Conservation (phyloP, 768 basidiomycete species). For the Tricholoma flavovirens region DNA sequence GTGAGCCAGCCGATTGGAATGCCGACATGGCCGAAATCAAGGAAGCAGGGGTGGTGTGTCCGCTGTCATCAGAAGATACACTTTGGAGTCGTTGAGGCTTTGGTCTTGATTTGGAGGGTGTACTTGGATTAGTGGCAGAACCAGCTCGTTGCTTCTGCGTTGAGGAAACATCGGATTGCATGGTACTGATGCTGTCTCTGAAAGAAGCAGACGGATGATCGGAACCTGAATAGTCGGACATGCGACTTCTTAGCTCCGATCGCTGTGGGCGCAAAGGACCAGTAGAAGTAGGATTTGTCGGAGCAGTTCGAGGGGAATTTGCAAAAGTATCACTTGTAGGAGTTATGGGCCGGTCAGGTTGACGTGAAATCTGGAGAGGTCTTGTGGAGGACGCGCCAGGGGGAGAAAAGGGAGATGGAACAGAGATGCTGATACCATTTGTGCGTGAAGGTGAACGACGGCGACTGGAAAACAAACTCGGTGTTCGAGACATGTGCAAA, state of each 20-base stretch:
- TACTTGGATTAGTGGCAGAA: slow-evolving; percentile 9
- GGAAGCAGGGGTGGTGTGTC: slow-evolving; percentile 38
- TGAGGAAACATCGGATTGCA: slow-evolving; percentile 27
- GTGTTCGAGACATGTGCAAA: slow-evolving; percentile 53
- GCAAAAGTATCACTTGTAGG: slow-evolving; percentile 39
- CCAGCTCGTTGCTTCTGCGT: slow-evolving; percentile 6
- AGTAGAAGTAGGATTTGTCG: slow-evolving; percentile 33
- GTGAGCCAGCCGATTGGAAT: slow-evolving; percentile 61
- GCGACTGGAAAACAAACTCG: slow-evolving; percentile 47
- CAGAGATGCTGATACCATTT: slow-evolving; percentile 30
- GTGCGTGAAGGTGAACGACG: slow-evolving; percentile 44
- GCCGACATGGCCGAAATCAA: slow-evolving; percentile 58
- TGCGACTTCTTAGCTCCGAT: slow-evolving; percentile 56
- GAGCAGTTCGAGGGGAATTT: slow-evolving; percentile 29
- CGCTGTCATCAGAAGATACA: slow-evolving; percentile 26
- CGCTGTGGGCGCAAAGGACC: slow-evolving; percentile 62
- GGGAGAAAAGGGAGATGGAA: slow-evolving; percentile 31
- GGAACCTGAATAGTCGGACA: slow-evolving; percentile 47
- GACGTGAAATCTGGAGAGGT: slow-evolving; percentile 58
- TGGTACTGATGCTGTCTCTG: slow-evolving; percentile 48
- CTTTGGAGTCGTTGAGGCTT: slow-evolving; percentile 29
- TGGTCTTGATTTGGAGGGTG: slow-evolving; percentile 15
- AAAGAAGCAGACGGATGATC: slow-evolving; percentile 33
- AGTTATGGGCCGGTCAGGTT: slow-evolving; percentile 48
- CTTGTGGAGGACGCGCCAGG: slow-evolving; percentile 33